Conservation (phyloP, 2,329 filamentous ascomycete genomes). For the Penicillium sp. region DNA sequence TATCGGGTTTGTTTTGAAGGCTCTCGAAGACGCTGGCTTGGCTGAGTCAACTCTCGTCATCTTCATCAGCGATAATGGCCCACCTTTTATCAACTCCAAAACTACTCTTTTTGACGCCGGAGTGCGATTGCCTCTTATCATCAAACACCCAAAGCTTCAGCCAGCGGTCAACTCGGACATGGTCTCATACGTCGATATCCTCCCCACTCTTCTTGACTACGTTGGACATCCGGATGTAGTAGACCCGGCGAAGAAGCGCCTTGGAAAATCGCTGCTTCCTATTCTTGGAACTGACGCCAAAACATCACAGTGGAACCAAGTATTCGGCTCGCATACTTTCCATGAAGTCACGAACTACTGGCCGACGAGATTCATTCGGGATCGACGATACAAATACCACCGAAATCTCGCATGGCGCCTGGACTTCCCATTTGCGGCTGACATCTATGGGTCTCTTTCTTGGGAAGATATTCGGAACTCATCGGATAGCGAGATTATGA, state of each 20-base stretch:
- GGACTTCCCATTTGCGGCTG: conserved; percentile 50
- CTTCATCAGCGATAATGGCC: conserved; percentile 51
- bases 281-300: conserved; percentile 28
- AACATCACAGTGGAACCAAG: conserved; percentile 27
- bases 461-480: conserved; percentile 49
- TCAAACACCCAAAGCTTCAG: conserved; percentile 35
- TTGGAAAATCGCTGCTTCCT: conserved; percentile 42
- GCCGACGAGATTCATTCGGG: conserved; percentile 50
- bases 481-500: conserved; percentile 23
- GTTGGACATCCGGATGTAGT: conserved; percentile 14
- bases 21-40: conserved; percentile 33
- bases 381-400: conserved; percentile 49
- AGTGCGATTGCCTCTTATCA: conserved; percentile 45
- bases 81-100: conserved; percentile 53
- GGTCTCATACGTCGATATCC: conserved; percentile 48
- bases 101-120: conserved; percentile 52
- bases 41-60: conserved; percentile 42
- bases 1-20: conserved; percentile 42
- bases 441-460: conserved; percentile 46
- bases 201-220: conserved; percentile 49
- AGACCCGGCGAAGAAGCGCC: conserved; percentile 14
- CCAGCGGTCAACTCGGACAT: conserved; percentile 43
- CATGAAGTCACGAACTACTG: conserved; percentile 53
- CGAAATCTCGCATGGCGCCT: conserved; percentile 51
- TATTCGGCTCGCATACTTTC: conserved; percentile 54